Conservation (phyloP, 73 alveolate species). For the Symbiodinium natans region DNA sequence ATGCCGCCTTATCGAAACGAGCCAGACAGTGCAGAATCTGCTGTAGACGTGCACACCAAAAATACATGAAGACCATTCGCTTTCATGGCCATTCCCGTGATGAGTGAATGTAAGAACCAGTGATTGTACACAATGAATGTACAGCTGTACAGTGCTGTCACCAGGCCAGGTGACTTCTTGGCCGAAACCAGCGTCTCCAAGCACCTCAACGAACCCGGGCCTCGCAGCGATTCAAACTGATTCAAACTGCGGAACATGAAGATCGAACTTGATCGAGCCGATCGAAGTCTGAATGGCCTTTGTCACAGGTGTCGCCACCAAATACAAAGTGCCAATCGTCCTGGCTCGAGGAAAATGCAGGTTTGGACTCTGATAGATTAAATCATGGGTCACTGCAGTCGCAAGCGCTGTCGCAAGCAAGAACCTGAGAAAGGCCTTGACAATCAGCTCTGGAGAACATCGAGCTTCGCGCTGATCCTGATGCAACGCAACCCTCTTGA, state of each 20-base stretch:
- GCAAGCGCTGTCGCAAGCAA: not conserved
- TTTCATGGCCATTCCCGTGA: too few relatives aligned
- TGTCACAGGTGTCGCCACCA: slow-evolving; percentile 73
- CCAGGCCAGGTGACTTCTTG: too few relatives aligned
- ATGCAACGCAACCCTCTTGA: too few relatives aligned
- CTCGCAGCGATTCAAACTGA: too few relatives aligned
- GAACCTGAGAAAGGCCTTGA: not conserved
- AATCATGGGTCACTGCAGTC: not conserved
- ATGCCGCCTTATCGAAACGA: slow-evolving; percentile 20
- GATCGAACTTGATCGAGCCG: too few relatives aligned
- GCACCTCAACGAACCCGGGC: slow-evolving; percentile 50
- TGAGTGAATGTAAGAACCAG: too few relatives aligned
- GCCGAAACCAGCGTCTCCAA: slow-evolving; percentile 17
- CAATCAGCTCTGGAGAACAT: slow-evolving; percentile 28
- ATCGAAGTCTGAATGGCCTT: not conserved
- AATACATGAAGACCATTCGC: too few relatives aligned
- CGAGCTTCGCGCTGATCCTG: slow-evolving; percentile 51
- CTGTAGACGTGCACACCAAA: too few relatives aligned
- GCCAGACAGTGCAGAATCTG: too few relatives aligned
- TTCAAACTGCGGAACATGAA: too few relatives aligned
- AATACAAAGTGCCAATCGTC: slow-evolving; percentile 66
- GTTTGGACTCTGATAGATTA: not conserved
- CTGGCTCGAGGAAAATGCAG: not conserved
- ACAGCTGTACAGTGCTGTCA: too few relatives aligned
- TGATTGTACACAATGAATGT: too few relatives aligned